phyloP scores from a whole-genome alignment of 2,329 filamentous ascomycete genomes.

The Laburnicola sp. region DNA sequence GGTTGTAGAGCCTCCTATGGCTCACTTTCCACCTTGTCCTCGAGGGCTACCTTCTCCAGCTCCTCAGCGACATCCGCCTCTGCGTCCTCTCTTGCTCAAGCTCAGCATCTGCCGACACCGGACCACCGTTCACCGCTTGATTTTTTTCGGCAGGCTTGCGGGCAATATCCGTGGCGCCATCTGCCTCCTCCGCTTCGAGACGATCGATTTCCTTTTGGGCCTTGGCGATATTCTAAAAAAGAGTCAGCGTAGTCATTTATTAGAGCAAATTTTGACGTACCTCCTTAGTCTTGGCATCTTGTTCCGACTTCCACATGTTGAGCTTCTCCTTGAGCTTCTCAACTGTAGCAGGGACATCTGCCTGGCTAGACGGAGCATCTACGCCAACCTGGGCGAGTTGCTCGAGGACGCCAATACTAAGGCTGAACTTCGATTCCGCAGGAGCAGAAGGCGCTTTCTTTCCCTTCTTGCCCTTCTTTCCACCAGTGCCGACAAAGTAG shows the following conservation, averaged over 20 bases:
- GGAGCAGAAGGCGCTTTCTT: slow-evolving; percentile 72
- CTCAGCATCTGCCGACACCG: slow-evolving; percentile 57
- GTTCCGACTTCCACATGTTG: slow-evolving; percentile 86
- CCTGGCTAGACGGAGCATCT: slow-evolving; percentile 82
- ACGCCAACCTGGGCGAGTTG: slow-evolving; percentile 83
- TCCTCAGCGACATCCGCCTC: slow-evolving; percentile 62
- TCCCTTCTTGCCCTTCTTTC: slow-evolving; percentile 87
- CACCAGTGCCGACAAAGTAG: slow-evolving; percentile 72
- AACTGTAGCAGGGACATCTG: slow-evolving; percentile 75
- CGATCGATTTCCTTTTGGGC: slow-evolving; percentile 93
- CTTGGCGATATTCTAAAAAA: slow-evolving; percentile 84
- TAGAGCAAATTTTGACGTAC: slow-evolving; percentile 57
- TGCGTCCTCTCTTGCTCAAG: slow-evolving; percentile 60
- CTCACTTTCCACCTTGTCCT: slow-evolving; percentile 50
- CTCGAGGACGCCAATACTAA: slow-evolving; percentile 89
- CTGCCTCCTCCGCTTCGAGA: slow-evolving; percentile 71
- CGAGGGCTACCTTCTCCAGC: slow-evolving; percentile 62
- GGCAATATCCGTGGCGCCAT: slow-evolving; percentile 56
- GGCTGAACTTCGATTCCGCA: slow-evolving; percentile 69
- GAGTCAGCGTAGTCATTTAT: slow-evolving; percentile 16
- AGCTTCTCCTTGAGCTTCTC: slow-evolving; percentile 95
- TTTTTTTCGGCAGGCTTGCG: slow-evolving; percentile 59
- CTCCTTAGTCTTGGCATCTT: slow-evolving; percentile 85
- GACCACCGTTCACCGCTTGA: slow-evolving; percentile 56
- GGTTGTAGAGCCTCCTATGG: slow-evolving; percentile 21